A percentile compares a stretch with the other conserved stretches of the same genome.
Conservation (phyloP, 176 grass and related monocot genomes). For the Metroxylon sagu region DNA sequence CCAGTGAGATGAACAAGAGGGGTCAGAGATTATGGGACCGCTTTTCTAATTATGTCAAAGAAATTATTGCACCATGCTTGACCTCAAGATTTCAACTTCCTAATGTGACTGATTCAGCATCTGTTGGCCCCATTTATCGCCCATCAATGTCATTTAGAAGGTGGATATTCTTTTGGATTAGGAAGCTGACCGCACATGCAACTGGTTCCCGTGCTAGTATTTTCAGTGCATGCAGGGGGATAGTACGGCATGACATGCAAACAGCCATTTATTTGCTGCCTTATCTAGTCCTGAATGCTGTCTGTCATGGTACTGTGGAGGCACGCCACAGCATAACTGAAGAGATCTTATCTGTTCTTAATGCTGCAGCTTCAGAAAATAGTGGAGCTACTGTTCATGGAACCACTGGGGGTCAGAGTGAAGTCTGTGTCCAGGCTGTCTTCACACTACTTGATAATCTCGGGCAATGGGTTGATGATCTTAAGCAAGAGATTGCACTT, state of each 20-base stretch:
- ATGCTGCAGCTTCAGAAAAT: conserved; percentile 84
- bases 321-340: conserved; percentile 80
- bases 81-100: conserved; percentile 86
- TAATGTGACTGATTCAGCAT: conserved; percentile 52
- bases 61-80: conserved; percentile 95
- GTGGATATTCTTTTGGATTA: conserved; percentile 94
- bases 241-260: conserved; percentile 89
- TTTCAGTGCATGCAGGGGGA: conserved; percentile 80
- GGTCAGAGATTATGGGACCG: conserved; percentile 75
- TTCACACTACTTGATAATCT: conserved; percentile 98
- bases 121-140: conserved; percentile 53
- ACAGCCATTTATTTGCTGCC: conserved; percentile 85
- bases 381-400: conserved; percentile 62
- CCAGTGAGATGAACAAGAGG: conserved; percentile 51
- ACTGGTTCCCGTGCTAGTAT: conserved; percentile 70
- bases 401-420: conserved; percentile 65
- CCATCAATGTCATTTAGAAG: conserved; percentile 83
- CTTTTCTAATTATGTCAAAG: conserved; percentile 89
- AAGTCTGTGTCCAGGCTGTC: conserved; percentile 88
- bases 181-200: conserved; percentile 63
- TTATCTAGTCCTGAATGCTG: conserved; percentile 90
- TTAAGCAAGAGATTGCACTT: conserved; percentile 85
- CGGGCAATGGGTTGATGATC: conserved; percentile 95
- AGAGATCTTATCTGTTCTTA: conserved; percentile 81
- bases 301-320: conserved; percentile 74